These are phyloP conservation scores for Casuarina glauca DNA, from an alignment of 306 rosid species.

Conservation along the genomic window DNA sequence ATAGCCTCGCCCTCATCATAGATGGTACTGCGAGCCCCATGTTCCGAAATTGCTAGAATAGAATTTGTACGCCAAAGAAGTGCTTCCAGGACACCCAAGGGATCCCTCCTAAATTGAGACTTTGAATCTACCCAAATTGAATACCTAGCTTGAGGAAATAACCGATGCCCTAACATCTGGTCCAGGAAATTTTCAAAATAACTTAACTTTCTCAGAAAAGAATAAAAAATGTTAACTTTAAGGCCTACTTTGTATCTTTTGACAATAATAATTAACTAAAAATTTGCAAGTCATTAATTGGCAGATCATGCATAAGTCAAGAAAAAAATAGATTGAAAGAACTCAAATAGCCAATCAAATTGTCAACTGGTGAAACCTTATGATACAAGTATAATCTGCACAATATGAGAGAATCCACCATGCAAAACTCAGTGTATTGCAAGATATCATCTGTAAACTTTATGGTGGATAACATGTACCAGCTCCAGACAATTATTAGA, in stretches of 20 bases:
- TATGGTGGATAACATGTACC: not conserved
- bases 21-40: slow-evolving; percentile 92
- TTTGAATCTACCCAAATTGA: slow-evolving; percentile 97
- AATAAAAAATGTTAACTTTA: slow-evolving; percentile 10
- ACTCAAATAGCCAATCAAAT: not conserved
- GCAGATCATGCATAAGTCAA: not conserved
- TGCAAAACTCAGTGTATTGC: not conserved
- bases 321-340: not conserved
- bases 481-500: not conserved
- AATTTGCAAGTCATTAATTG: not conserved
- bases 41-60: slow-evolving; percentile 87
- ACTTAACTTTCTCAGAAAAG: not conserved
- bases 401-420: not conserved
- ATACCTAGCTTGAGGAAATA: slow-evolving; percentile 83
- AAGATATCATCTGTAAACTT: not conserved
- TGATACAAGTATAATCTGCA: not conserved
- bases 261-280: not conserved
- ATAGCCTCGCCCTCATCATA: slow-evolving; percentile 95
- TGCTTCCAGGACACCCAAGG: slow-evolving; percentile 85
- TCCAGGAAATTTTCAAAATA: not conserved
- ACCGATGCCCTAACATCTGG: slow-evolving; percentile 92
- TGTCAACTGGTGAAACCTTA: not conserved
- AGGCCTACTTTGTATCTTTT: not conserved
- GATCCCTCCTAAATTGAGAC: slow-evolving; percentile 93
- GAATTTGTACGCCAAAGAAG: slow-evolving; percentile 87